Base-by-base conservation (phyloP, 164 flowering plant genomes). In the Malania oleifera region DNA sequence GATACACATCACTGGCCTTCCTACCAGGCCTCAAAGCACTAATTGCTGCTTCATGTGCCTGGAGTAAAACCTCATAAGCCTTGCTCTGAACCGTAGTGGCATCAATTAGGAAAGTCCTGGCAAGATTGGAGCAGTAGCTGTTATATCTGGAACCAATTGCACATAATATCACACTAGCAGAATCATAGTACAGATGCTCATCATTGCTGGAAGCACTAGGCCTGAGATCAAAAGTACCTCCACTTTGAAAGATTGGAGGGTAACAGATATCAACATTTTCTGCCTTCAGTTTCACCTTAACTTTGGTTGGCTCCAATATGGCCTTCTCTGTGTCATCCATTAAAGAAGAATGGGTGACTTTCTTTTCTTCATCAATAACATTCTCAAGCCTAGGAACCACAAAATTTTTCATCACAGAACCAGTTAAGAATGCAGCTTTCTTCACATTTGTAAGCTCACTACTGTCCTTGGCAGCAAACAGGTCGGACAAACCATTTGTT, bases 221-320 rank as follows among this genome's bases (percentile, higher is more conserved):
- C 61, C 60, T 80, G 34, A 90, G 82, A 74, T 90, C 89, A 70
- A 84, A 89, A 52, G 72, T 60, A 17, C 89, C 92, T 2, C 96
- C 91, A 56, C 96, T 89, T 64, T 87, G 92, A 66, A 90, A 82
- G 1, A 87, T 90, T 0, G 97, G 97, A 50, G 92, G 95, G 68
- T 85, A 90, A 57, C 97, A 90, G 17, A 87, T 90, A 66, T 85
- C 95, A 52, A 85, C 79, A 69, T 85, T 87, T 15, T 83, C 87
- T 1, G 86, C 82, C 73, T 75, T 87, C 63, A 90, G 67, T 70
- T 85, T 85, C 31, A 77, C 83, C 67, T 78, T 82, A 35, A 74
- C 67, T 63, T 29, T 82, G 6, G 77, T 58, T 6, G 87, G 97
- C 23, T 87, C 87, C 6, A 78, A 53, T 53, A 90, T 81, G 23